Base-by-base conservation (phyloP, 805 yeast species). In the Clavispora santaluciae region DNA sequence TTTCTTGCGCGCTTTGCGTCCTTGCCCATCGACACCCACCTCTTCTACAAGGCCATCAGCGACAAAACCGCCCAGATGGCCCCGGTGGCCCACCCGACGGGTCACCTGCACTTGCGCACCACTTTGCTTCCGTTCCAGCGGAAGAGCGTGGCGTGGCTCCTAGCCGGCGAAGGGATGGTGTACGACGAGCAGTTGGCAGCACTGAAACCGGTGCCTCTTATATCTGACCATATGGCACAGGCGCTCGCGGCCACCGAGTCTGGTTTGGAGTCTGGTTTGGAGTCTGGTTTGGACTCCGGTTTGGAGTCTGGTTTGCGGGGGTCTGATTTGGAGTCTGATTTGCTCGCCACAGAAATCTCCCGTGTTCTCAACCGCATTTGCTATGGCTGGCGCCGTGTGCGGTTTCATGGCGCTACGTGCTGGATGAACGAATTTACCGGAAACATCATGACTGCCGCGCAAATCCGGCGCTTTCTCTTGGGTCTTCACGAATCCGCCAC, bases 391-490 rank as follows among this genome's bases (percentile, higher is more conserved):
- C 43, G 42, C 17, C 41, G 60, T 3, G 50, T 57, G 4, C 28
- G 35, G 21, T 44, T 36, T 31, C 16, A 37, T 13, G 33, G 33
- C 1, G 13, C 26, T 1, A 38, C 49, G 35, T 50, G 55, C 47
- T 80, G 80, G 77, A 76, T 57, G 48, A 81, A 81, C 50, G 56
- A 53, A 38, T 75, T 67, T 41, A 76, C 77, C 3, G 78, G 76
- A 1, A 75, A 75, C 42, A 40, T 79, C 0, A 59, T 72, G 30
- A 55, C 71, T 4, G 50, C 59, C 5, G 37, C 40, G 1, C 55
- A 60, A 17, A 66, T 72, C 1, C 39, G 51, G 1, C 38, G 33
- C 31, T 60, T 45, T 24, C 39, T 69, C 36, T 25, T 62, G 38
- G 40, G 64, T n/a, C 48, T 64, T 39, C 38, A 58, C 51, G 30